A percentile compares a stretch with the other conserved stretches of the same genome.
phyloP scores from a whole-genome alignment of 169 alveolate genomes.

The Neospora caninum region DNA sequence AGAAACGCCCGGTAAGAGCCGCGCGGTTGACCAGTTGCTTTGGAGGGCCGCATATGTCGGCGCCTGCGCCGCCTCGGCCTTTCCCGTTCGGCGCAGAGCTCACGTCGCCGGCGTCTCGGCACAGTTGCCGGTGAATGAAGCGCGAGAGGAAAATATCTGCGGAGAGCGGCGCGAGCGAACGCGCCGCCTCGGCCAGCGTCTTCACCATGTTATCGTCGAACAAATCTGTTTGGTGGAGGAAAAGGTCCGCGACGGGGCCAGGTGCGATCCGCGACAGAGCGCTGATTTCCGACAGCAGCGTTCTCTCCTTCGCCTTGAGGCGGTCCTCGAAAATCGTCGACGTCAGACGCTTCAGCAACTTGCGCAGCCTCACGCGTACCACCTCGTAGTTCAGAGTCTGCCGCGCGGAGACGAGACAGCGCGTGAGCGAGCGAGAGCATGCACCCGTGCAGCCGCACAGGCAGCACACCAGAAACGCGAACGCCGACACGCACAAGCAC shows the following conservation, averaged over 20 bases:
- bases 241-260: conserved; percentile 49
- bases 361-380: conserved; percentile 56
- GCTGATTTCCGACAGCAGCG: conserved; percentile 37
- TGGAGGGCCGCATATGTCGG: not conserved
- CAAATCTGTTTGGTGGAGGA: conserved; percentile 47
- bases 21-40: conserved; percentile 52
- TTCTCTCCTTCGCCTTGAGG: conserved; percentile 3
- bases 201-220: conserved; percentile 63
- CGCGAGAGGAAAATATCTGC: conserved; percentile 62
- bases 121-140: conserved; percentile 54
- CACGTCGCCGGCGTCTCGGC: not conserved
- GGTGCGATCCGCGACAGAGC: conserved; percentile 47
- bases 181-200: conserved; percentile 63
- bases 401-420: not conserved
- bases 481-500: too few species aligned
- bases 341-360: conserved; percentile 57
- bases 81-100: not conserved
- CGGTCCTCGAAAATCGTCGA: conserved; percentile 32
- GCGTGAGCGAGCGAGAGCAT: not conserved
- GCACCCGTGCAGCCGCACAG: not conserved
- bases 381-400: conserved; percentile 53
- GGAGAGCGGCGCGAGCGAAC: conserved; percentile 30
- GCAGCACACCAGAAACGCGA: too few species aligned
- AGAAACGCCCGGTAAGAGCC: conserved; percentile 50
- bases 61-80: not conserved